Conservation (phyloP, 1,139 yeast species). For the Yamadazyma conglobata region DNA sequence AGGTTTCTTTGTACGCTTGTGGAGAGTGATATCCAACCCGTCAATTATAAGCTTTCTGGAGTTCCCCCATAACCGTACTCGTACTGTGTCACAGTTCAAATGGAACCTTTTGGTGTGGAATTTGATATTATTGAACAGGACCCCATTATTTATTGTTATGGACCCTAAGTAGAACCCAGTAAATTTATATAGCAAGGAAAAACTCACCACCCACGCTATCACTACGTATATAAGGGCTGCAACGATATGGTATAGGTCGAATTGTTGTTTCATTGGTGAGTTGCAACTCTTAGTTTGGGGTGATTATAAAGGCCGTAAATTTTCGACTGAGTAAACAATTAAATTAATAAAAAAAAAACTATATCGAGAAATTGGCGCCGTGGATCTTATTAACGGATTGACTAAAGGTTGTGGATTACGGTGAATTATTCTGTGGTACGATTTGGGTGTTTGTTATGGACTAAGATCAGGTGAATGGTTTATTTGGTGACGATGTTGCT, state of each 20-base stretch:
- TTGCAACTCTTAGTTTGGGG: too few species aligned
- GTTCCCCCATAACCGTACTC: slow-evolving; percentile 43
- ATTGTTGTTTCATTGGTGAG: too few species aligned
- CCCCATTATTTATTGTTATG: slow-evolving; percentile 37
- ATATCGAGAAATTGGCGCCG: too few species aligned
- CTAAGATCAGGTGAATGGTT: too few species aligned
- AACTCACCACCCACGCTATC: slow-evolving; percentile 21
- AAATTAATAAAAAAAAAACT: too few species aligned
- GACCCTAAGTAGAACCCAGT: slow-evolving; percentile 34
- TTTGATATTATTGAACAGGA: slow-evolving; percentile 33
- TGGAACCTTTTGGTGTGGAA: slow-evolving; percentile 14
- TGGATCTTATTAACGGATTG: too few species aligned
- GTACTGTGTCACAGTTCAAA: slow-evolving; percentile 22
- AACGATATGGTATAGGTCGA: not conserved
- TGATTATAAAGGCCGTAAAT: too few species aligned
- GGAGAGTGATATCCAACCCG: slow-evolving; percentile 18
- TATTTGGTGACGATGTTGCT: too few species aligned
- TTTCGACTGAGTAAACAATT: too few species aligned
- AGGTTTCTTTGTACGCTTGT: not conserved
- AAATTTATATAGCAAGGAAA: slow-evolving; percentile 27
- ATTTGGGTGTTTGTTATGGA: too few species aligned
- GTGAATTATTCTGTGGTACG: too few species aligned
- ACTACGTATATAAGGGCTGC: slow-evolving; percentile 4
- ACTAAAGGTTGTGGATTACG: too few species aligned
- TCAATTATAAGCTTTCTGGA: slow-evolving; percentile 30